phyloP scores from a whole-genome alignment of 257 asterid species.

The Eucommia ulmoides region DNA sequence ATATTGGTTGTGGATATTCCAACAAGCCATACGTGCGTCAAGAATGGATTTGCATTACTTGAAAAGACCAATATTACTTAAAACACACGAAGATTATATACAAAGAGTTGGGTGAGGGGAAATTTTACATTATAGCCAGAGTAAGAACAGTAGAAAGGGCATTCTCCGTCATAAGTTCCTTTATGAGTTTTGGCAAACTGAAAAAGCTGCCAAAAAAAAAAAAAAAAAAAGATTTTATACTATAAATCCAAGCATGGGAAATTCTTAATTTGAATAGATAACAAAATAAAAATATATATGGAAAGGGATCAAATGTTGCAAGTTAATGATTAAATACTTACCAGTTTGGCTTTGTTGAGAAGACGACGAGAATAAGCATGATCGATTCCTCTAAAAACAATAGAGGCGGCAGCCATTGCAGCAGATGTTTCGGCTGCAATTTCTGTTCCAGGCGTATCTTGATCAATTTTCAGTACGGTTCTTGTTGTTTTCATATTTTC shows the following conservation, averaged over 20 bases:
- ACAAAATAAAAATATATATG: not conserved
- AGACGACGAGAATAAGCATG: constrained; percentile 31
- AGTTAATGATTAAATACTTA: constrained; percentile 2
- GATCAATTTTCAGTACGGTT: constrained; percentile 40
- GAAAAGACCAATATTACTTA: no score
- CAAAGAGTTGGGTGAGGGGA: no score
- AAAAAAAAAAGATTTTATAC: not conserved
- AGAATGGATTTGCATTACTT: no score
- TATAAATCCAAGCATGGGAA: no score
- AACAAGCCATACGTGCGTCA: no score
- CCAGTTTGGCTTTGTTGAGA: constrained; percentile 28
- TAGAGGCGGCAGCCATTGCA: constrained; percentile 64
- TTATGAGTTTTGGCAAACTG: constrained; percentile 38
- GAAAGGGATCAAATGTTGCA: not conserved
- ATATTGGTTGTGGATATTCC: no score
- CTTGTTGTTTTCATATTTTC: constrained; percentile 69
- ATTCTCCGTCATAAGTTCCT: constrained; percentile 84
- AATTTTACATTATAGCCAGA: constrained; percentile 61
- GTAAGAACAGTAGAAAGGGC: constrained; percentile 87
- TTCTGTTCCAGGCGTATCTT: constrained; percentile 55
- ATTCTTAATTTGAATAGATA: no score
- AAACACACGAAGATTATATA: no score
- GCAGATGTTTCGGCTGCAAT: constrained; percentile 74
- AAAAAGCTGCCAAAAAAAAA: constrained; percentile 35
- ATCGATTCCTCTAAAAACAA: constrained; percentile 32